Base-by-base conservation (phyloP, 768 basidiomycete genomes). In the Leccinum imitatum region DNA sequence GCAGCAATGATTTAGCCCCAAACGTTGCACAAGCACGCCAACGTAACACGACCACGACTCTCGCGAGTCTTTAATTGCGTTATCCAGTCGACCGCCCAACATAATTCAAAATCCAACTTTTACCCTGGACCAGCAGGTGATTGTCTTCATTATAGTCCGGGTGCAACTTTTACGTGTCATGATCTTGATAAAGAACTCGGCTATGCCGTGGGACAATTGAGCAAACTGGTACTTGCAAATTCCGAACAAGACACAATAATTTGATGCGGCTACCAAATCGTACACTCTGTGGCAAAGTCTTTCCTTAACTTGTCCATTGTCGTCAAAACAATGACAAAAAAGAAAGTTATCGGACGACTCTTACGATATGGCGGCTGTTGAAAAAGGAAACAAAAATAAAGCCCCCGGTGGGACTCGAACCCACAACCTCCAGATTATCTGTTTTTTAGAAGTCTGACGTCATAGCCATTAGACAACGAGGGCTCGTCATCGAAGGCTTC, bases 401-500 rank as follows among this genome's bases (percentile, higher is more conserved):
- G 85, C 87, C 86, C 87, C 87, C 82, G 84, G 86, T 84, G 86
- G 82, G 87, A 88, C 80, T 89, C 87, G 87, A 89, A 89, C 87
- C 82, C 87, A 84, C 86, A 89, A 83, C 87, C 87, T 88, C 85
- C 87, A 89, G 87, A 89, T 62, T 82, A 82, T 86, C 87, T 84
- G 80, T 83, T 59, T 87, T 11, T 33, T 33, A 89, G 87, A 89
- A 89, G 87, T 89, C 87, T 89, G 87, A 89, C 87, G 87, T 89
- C 87, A 89, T 89, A 87, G 79, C 87, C 87, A 89, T 89, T 89
- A 89, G 87, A 89, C 87, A 87, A 89, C 84, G 81, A 81, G 87
- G 87, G 87, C 87, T 63, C 69, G 30, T 4, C n/a, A 39, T 0
- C 11, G 9, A 6, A 2, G 0, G 2, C 1, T 4, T 6, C 31